A percentile compares a stretch with the other conserved stretches of the same genome.
Conservation (phyloP, 2,329 filamentous ascomycete species). For the Onygenales sp. region DNA sequence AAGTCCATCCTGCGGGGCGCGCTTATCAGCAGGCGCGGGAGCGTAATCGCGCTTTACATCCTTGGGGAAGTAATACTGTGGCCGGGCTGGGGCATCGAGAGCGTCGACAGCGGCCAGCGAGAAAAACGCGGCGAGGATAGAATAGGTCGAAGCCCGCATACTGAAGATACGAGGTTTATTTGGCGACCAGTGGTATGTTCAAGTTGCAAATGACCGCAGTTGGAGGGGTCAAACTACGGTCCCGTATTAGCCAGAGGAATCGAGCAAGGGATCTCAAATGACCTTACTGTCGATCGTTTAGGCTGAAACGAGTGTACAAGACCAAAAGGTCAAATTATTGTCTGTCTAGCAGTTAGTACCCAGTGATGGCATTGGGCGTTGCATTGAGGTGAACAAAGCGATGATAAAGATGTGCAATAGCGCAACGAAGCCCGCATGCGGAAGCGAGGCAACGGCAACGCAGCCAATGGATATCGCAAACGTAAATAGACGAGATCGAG, state of each 20-base stretch:
- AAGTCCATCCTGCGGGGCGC: slow-evolving; percentile 3
- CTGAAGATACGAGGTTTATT: not conserved
- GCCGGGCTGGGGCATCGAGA: not conserved
- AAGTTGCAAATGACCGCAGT: too few species aligned
- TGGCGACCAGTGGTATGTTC: too few species aligned
- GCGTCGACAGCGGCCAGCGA: not conserved
- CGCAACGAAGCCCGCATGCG: not conserved
- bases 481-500: not conserved
- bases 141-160: not conserved
- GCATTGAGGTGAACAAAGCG: not conserved
- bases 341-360: not conserved
- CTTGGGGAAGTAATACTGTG: slow-evolving; percentile 14
- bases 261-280: not conserved
- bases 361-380: not conserved
- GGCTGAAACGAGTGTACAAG: slow-evolving; percentile 1
- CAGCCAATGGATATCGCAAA: not conserved
- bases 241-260: not conserved
- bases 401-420: not conserved
- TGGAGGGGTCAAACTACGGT: not conserved
- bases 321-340: not conserved
- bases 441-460: not conserved
- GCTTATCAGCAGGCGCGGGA: slow-evolving; percentile 12
- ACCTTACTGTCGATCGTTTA: not conserved
- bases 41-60: slow-evolving; percentile 16
- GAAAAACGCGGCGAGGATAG: not conserved